phyloP scores from a whole-genome alignment of 352 stramenopile species.

The Thraustochytrium sp. region DNA sequence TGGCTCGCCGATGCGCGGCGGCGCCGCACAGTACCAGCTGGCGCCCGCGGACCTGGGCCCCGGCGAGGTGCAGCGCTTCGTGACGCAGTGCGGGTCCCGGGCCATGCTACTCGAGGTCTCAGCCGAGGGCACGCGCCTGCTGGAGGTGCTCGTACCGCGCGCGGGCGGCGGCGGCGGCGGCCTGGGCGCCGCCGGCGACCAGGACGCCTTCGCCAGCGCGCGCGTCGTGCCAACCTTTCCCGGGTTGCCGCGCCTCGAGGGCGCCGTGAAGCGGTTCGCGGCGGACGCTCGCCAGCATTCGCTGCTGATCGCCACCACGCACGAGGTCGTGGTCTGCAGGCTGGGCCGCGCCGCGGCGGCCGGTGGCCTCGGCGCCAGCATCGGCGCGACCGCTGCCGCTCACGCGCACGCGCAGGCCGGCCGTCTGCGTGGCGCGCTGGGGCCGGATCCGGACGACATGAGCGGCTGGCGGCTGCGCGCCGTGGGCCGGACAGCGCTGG shows the following conservation, averaged over 20 bases:
- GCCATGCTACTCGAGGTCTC: not conserved
- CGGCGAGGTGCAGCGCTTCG: not conserved
- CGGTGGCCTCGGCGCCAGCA: too few relatives aligned
- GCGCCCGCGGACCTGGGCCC: not conserved
- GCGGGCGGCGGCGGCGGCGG: too few relatives aligned
- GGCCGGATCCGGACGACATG: not conserved
- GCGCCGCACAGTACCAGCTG: not conserved
- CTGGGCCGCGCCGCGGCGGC: not conserved
- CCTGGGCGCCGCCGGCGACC: too few relatives aligned
- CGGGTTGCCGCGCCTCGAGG: too few relatives aligned
- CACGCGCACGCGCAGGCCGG: not conserved
- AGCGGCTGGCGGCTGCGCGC: not conserved
- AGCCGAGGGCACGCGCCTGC: not conserved
- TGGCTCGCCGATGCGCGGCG: too few relatives aligned
- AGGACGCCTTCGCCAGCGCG: too few relatives aligned
- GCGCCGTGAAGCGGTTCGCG: not conserved
- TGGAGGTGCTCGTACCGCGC: too few relatives aligned
- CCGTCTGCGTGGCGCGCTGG: not conserved
- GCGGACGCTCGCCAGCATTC: not conserved
- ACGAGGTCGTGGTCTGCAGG: not conserved
- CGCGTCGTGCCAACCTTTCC: too few relatives aligned
- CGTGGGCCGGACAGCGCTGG: not conserved
- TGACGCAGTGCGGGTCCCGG: not conserved
- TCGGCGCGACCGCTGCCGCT: too few relatives aligned
- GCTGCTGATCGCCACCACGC: not conserved